Evolutionary conservation across 495 filamentous ascomycete species (phyloP).

Genomic region (Aspergillus ellipticus): DNA sequence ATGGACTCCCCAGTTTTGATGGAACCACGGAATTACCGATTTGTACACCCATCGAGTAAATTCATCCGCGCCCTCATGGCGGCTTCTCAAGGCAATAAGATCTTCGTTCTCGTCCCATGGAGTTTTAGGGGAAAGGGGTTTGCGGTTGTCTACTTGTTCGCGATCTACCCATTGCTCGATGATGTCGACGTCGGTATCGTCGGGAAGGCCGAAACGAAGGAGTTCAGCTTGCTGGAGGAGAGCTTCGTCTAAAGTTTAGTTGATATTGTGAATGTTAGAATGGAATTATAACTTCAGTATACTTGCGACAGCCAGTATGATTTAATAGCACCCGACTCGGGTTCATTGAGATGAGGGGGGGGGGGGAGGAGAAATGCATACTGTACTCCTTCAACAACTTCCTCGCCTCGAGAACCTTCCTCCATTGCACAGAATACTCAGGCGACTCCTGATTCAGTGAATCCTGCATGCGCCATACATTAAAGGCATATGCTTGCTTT

Average conservation of each 20-base stretch:
- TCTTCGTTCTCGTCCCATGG: neutral
- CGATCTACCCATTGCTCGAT: neutral
- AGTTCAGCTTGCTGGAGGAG: neutral
- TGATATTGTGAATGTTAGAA: neutral
- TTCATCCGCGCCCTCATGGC: neutral
- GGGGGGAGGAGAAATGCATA: neutral
- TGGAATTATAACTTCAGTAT: neutral
- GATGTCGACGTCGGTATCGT: neutral
- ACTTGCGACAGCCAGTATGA: neutral
- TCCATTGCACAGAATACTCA: neutral
- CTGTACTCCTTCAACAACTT: conserved; percentile 1
- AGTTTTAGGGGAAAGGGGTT: neutral
- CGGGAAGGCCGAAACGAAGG: neutral
- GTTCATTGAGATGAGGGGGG: no score
- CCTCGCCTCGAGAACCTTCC: neutral
- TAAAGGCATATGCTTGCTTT: neutral
- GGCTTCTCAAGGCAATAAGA: neutral
- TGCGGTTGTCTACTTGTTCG: neutral
- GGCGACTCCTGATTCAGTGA: no score
- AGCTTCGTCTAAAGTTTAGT: neutral
- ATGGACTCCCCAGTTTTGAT: neutral
- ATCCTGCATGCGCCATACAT: neutral
- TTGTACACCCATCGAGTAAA: neutral
- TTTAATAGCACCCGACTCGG: no score
- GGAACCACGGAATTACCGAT: neutral